phyloP scores from a whole-genome alignment of 331 rosid genomes.

The Arachis monticola region DNA sequence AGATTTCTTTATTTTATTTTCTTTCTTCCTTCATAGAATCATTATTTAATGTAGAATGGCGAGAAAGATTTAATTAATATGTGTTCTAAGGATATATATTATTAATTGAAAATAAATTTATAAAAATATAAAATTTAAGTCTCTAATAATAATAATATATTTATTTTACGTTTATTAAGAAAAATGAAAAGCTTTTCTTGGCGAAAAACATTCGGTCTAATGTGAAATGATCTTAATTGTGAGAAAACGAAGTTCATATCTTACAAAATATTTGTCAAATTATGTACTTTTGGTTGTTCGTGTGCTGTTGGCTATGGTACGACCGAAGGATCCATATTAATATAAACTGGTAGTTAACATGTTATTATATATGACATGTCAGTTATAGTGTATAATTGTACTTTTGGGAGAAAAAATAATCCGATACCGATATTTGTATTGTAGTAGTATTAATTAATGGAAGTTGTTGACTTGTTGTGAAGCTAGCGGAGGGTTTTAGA shows the following conservation, averaged over 20 bases:
- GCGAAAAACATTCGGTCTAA: slow-evolving; percentile 18
- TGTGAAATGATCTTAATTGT: slow-evolving; percentile 16
- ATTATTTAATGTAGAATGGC: too few relatives aligned
- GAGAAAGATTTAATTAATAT: too few relatives aligned
- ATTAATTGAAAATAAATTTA: too few relatives aligned
- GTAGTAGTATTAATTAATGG: slow-evolving; percentile 24
- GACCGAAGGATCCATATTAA: background rate
- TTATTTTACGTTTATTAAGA: too few relatives aligned
- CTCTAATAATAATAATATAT: too few relatives aligned
- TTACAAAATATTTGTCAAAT: slow-evolving; percentile 20
- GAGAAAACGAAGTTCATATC: slow-evolving; percentile 10
- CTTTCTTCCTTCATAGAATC: too few relatives aligned
- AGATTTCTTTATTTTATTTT: too few relatives aligned
- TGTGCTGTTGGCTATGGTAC: background rate
- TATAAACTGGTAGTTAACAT: slow-evolving; percentile 33
- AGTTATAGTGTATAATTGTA: background rate
- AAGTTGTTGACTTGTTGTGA: background rate
- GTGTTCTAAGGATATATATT: too few relatives aligned
- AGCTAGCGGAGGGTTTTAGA: background rate
- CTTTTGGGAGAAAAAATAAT: background rate
- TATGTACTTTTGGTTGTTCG: slow-evolving; percentile 31
- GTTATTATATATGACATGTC: slow-evolving; percentile 21
- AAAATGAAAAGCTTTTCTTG: too few relatives aligned
- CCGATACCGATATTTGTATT: background rate
- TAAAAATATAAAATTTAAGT: too few relatives aligned